Percentiles rank a stretch among this genome's conserved stretches.
phyloP scores from a whole-genome alignment of 2,329 filamentous ascomycete species.

The Colletotrichum graminicola region DNA sequence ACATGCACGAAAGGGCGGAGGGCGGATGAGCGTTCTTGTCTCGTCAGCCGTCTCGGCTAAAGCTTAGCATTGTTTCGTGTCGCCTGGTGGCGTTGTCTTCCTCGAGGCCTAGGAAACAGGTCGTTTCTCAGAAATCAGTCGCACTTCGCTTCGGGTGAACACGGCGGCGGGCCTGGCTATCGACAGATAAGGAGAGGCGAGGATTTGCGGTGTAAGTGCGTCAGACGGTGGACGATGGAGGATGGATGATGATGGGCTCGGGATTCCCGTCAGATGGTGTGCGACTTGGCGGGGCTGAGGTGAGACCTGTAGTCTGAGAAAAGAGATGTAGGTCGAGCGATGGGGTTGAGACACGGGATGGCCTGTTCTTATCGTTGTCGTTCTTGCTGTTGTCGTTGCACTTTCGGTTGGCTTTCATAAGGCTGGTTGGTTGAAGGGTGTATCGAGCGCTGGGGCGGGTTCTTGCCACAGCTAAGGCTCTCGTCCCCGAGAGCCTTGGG shows the following conservation, averaged over 20 bases:
- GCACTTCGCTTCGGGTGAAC: slow-evolving; percentile 8
- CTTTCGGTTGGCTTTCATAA: background rate
- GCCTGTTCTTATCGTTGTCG: background rate
- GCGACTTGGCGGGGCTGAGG: background rate
- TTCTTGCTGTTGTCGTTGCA: background rate
- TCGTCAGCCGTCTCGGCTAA: slow-evolving; percentile 9
- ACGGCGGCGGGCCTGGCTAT: background rate
- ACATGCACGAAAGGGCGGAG: background rate
- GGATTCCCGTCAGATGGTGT: background rate
- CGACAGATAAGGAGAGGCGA: background rate
- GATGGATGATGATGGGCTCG: background rate
- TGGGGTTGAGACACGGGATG: background rate
- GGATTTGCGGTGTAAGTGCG: background rate
- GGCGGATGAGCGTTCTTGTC: background rate
- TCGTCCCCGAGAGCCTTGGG: background rate
- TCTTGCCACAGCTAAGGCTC: background rate
- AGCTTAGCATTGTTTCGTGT: slow-evolving; percentile 8
- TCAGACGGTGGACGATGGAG: background rate
- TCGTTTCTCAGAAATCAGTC: background rate
- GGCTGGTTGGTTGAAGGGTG: background rate
- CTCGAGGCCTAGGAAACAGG: background rate
- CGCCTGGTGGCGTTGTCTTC: background rate
- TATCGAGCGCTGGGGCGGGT: background rate
- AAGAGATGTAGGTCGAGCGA: background rate
- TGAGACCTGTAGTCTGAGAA: background rate